phyloP scores from a whole-genome alignment of 73 alveolate genomes.

The Stentor coeruleus region DNA sequence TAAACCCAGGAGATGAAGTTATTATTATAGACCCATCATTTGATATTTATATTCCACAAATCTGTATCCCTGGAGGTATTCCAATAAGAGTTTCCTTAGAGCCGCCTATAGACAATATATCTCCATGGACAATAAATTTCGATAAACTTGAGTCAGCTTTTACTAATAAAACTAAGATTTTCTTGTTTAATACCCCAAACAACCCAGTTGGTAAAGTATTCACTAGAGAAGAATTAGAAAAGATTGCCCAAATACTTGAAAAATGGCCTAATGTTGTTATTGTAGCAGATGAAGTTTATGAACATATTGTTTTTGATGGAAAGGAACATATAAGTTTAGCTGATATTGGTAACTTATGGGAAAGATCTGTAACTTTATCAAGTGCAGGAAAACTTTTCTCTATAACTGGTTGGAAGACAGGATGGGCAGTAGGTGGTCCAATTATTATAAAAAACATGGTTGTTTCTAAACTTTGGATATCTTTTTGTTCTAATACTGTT shows the following conservation, averaged over 20 bases:
- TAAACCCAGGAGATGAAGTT: conserved; percentile 48
- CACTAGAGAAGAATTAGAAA: conserved; percentile 45
- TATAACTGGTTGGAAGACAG: conserved; percentile 63
- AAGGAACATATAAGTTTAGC: conserved; percentile 41
- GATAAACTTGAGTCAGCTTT: conserved; percentile 52
- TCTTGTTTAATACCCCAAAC: conserved; percentile 57
- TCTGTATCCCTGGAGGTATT: conserved; percentile 24
- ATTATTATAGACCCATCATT: conserved; percentile 48
- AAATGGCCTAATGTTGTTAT: conserved; percentile 44
- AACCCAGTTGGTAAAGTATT: conserved; percentile 57
- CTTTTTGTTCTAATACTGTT: conserved; percentile 10
- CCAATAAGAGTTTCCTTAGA: conserved; percentile 21
- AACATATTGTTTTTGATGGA: conserved; percentile 49
- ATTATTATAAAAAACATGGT: conserved; percentile 21
- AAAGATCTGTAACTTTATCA: conserved; percentile 51
- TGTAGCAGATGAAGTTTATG: conserved; percentile 63
- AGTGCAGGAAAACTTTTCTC: conserved; percentile 67
- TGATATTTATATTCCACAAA: conserved; percentile 29
- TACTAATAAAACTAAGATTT: conserved; percentile 49
- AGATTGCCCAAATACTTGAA: conserved; percentile 41
- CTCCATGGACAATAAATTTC: conserved; percentile 34
- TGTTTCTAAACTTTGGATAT: conserved; percentile 16
- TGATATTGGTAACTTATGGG: conserved; percentile 55
- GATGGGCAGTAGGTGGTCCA: conserved; percentile 48
- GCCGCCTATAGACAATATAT: background rate